phyloP scores from a whole-genome alignment of 768 basidiomycete species.

The Podaxis sp. region DNA sequence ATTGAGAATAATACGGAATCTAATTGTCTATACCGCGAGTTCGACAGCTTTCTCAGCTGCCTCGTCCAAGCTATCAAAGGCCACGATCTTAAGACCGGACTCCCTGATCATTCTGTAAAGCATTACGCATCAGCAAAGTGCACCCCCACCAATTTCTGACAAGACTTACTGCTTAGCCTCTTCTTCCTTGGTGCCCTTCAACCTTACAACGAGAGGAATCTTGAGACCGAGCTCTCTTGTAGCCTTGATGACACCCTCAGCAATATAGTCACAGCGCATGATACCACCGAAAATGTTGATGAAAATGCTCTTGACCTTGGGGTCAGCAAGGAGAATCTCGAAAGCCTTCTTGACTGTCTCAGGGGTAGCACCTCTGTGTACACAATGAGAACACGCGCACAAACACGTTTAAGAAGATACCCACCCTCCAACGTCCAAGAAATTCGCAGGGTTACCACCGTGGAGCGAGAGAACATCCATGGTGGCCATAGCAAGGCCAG shows the following conservation, averaged over 20 bases:
- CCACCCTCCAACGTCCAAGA: conserved; percentile 96
- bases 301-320: conserved; percentile 96
- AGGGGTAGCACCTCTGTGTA: conserved; percentile 87
- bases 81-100: conserved; percentile 89
- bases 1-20: conserved; percentile 8
- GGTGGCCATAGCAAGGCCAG: conserved; percentile 98
- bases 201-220: conserved; percentile 88
- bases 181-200: conserved; percentile 95
- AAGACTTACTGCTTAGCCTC: conserved; percentile 88
- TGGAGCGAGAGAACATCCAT: conserved; percentile 99
- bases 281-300: conserved; percentile 99
- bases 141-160: not conserved
- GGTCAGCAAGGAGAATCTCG: conserved; percentile 87
- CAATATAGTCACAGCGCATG: conserved; percentile 99
- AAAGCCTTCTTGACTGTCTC: conserved; percentile 99
- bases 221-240: conserved; percentile 84
- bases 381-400: conserved; percentile 12
- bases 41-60: conserved; percentile 82
- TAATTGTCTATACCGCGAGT: conserved; percentile 49
- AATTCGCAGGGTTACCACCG: conserved; percentile 97
- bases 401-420: conserved; percentile 14
- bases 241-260: conserved; percentile 97
- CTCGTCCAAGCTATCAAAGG: conserved; percentile 91
- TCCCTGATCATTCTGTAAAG: conserved; percentile 81
- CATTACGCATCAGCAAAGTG: conserved; percentile 4